Percentiles rank a stretch among this genome's conserved stretches.
Evolutionary conservation across 352 stramenopile species (phyloP).

Genomic region (Peronospora farinosa): DNA sequence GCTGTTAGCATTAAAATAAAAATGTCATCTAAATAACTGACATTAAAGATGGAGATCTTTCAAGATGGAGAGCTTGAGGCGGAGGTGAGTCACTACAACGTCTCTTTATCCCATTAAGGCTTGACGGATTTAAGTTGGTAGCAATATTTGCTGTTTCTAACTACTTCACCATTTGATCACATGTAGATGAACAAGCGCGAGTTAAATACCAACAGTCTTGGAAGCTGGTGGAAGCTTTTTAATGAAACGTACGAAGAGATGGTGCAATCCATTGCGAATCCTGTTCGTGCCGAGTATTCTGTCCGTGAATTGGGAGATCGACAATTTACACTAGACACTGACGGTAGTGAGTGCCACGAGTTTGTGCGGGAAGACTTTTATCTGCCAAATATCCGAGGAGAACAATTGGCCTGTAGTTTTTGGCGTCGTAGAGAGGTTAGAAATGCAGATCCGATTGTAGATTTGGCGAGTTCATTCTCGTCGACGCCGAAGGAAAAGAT

Average conservation of each 20-base stretch:
- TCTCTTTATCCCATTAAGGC: neutral
- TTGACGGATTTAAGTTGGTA: neutral
- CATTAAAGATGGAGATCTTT: conserved; percentile 76
- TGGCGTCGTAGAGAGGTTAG: conserved; percentile 36
- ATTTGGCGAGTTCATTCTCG: conserved; percentile 3
- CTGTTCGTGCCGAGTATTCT: conserved; percentile 55
- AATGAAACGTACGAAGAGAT: conserved; percentile 64
- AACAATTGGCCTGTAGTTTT: conserved; percentile 67
- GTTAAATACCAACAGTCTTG: conserved; percentile 43
- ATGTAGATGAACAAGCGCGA: conserved; percentile 54
- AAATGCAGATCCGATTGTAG: conserved; percentile 22
- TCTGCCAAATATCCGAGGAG: conserved; percentile 41
- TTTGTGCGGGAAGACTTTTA: conserved; percentile 55
- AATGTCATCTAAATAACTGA: too few relatives aligned
- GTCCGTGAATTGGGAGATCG: conserved; percentile 42
- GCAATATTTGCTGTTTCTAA: conserved; percentile 7
- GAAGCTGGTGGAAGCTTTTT: conserved; percentile 69
- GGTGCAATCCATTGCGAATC: conserved; percentile 61
- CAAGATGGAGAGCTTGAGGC: conserved; percentile 69
- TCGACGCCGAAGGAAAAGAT: conserved; percentile 11
- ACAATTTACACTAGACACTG: conserved; percentile 15
- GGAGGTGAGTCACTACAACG: conserved; percentile 34
- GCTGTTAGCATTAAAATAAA: too few relatives aligned
- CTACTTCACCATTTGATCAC: conserved; percentile 3
- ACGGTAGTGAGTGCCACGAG: conserved; percentile 4